Percentiles rank a stretch among this genome's conserved stretches.
These are phyloP conservation scores for Lipomyces oligophaga DNA, from an alignment of 805 yeast genomes.

Conservation along the genomic window DNA sequence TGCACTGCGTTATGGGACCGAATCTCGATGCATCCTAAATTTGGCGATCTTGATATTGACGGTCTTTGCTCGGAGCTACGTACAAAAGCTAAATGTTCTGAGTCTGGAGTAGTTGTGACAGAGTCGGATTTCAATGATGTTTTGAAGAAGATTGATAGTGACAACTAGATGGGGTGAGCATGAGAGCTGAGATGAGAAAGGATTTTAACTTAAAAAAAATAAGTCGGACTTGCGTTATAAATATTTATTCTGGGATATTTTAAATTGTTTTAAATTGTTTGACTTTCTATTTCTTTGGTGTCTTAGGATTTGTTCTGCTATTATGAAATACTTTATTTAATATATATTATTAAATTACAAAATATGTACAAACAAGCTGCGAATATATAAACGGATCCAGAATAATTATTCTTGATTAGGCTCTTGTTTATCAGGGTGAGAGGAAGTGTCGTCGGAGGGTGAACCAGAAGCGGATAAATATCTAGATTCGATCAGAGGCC, in stretches of 20 bases:
- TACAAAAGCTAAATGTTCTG: slow-evolving; percentile 91
- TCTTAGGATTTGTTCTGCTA: neutral
- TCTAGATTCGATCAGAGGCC: slow-evolving; percentile 44
- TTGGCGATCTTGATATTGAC: slow-evolving; percentile 89
- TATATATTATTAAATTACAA: neutral
- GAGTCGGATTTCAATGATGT: slow-evolving; percentile 64
- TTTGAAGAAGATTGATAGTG: slow-evolving; percentile 14
- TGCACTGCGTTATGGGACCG: slow-evolving; percentile 97
- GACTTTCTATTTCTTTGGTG: neutral
- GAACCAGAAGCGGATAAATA: neutral
- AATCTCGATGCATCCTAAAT: slow-evolving; percentile 88
- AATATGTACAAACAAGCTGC: no score
- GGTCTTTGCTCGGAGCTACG: slow-evolving; percentile 87
- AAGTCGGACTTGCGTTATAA: neutral
- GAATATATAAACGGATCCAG: no score
- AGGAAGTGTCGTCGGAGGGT: no score
- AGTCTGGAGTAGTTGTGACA: slow-evolving; percentile 82
- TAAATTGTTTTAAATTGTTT: neutral
- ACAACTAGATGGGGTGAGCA: no score
- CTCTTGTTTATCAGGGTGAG: no score
- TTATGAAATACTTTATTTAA: neutral
- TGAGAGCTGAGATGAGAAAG: no score
- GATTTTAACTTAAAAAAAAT: neutral
- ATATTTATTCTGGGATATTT: slow-evolving; percentile 6
- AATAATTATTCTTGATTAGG: no score